A percentile compares a stretch with the other conserved stretches of the same genome.
phyloP scores from a whole-genome alignment of 129 eudicot genomes.

The Silybum marianum region DNA sequence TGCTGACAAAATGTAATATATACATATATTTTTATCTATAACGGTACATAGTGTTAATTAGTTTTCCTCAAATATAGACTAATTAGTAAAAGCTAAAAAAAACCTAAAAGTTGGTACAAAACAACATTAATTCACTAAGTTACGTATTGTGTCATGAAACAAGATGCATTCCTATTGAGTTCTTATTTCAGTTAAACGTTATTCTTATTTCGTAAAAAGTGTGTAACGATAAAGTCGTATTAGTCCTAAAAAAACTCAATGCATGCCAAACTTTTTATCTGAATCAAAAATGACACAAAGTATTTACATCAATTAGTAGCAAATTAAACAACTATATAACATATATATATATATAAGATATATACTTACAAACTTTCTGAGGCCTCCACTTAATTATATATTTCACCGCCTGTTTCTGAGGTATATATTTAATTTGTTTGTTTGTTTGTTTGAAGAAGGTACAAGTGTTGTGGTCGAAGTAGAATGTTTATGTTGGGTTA shows the following conservation, averaged over 20 bases:
- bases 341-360: neutral
- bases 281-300: neutral
- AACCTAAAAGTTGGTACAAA: too few relatives aligned
- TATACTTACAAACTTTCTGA: constrained; percentile 12
- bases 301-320: neutral
- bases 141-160: neutral
- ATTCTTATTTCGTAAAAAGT: too few relatives aligned
- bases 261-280: neutral
- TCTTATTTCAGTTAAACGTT: neutral
- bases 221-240: too few relatives aligned
- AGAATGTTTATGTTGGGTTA: constrained; percentile 2
- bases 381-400: neutral
- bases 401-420: neutral
- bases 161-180: too few relatives aligned
- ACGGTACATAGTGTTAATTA: too few relatives aligned
- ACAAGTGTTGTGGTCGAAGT: neutral
- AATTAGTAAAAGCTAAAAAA: too few relatives aligned
- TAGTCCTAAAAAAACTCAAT: neutral
- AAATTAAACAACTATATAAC: neutral
- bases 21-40: too few relatives aligned
- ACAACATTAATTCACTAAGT: too few relatives aligned
- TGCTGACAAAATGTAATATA: too few relatives aligned
- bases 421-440: neutral
- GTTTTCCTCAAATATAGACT: too few relatives aligned
- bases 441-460: neutral